A percentile compares a stretch with the other conserved stretches of the same genome.
phyloP scores from a whole-genome alignment of 352 stramenopile genomes.

The Globisporangium ultimum region DNA sequence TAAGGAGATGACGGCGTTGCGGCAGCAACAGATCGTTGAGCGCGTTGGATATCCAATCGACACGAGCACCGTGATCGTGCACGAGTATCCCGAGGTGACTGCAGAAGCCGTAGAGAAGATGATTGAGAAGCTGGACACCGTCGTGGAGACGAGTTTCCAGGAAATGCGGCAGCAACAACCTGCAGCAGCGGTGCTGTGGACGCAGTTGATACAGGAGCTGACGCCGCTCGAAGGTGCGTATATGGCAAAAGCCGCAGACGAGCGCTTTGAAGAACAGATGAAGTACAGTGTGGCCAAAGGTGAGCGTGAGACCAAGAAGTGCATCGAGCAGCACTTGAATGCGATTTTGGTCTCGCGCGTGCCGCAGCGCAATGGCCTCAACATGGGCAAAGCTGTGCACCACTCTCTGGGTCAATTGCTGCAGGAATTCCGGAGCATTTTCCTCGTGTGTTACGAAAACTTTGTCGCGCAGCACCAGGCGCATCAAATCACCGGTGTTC shows the following conservation, averaged over 20 bases:
- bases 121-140: conserved; percentile 36
- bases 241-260: conserved; percentile 43
- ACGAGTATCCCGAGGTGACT: not conserved
- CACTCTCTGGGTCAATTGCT: conserved; percentile 53
- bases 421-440: conserved; percentile 47
- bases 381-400: conserved; percentile 32
- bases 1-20: conserved; percentile 1
- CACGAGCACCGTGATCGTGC: not conserved
- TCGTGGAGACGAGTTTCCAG: conserved; percentile 31
- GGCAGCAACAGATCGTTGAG: conserved; percentile 15
- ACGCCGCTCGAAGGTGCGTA: conserved; percentile 45
- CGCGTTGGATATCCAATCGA: conserved; percentile 17
- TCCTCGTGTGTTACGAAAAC: conserved; percentile 38
- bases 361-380: conserved; percentile 37
- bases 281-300: conserved; percentile 39
- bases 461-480: conserved; percentile 13
- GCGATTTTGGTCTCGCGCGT: conserved; percentile 30
- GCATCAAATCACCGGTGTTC: conserved; percentile 17
- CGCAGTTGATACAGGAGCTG: conserved; percentile 35
- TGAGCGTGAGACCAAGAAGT: conserved; percentile 22
- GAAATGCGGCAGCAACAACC: conserved; percentile 14
- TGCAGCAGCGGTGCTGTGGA: conserved; percentile 27
- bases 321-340: conserved; percentile 41
- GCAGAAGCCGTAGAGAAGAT: conserved; percentile 21
- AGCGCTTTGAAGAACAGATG: conserved; percentile 59